Evolutionary conservation across 768 basidiomycete genomes (phyloP), one percentile per base, ranked within the genome.

Genomic region (Artomyces pyxidatus): DNA sequence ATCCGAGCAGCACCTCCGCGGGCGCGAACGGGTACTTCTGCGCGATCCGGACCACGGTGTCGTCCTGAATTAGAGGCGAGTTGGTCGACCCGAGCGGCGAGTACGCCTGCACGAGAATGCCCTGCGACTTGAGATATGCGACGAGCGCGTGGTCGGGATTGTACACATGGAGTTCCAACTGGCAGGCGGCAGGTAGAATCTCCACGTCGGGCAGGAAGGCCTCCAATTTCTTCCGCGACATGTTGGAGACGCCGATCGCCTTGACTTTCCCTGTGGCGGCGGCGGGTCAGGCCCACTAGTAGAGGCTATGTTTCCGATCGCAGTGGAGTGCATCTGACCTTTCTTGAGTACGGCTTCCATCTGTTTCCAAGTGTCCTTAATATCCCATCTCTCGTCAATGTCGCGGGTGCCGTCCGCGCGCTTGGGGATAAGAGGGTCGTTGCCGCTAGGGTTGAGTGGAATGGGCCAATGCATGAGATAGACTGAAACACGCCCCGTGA

Each of bases 401-500:
- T 88, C 86, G 30, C 86, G 75, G 56, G 69, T 73, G 49, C 86
- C 78, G 60, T 82, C 71, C 0, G 80, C 75, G 29, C 75, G 77
- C 11, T 68, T 71, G 8, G 82, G 84, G 63, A 84, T 69, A 21
- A 68, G 54, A 8, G 70, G 76, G 59, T 83, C 74, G 61, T 81
- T 85, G 30, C 83, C 84, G 22, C 78, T 77, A 10, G 80, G 76
- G 59, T 85, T 85, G 57, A 85, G 60, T 26, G 83, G 71, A n/a
- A 90, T 66, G 1, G 89, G 90, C 88, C 88, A 91, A 62, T 89
- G 87, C 19, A 89, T 63, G 23, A 88, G 73, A 58, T 83, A 85
- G 48, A 86, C 75, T 53, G 25, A n/a, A 49, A 57, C 57, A 55
- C 53, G 49, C 56, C 22, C 29, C 4, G 19, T 23, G 38, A 29